phyloP scores from a whole-genome alignment of 2,329 filamentous ascomycete species.

The Ophiocordyceps camponoti-rufipedis region DNA sequence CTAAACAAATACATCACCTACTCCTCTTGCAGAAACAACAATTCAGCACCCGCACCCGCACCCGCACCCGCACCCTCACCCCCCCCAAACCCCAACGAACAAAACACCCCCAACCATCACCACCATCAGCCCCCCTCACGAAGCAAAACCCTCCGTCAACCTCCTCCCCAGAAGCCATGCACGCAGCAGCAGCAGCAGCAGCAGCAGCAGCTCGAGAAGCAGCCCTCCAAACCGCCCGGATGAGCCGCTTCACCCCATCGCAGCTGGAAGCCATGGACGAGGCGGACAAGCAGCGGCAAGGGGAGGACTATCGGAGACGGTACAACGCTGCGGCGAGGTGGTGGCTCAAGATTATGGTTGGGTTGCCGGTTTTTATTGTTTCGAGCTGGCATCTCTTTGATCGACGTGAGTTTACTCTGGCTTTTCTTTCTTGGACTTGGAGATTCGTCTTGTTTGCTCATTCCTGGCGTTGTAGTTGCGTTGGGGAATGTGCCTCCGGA shows the following conservation, averaged over 20 bases:
- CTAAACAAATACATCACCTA: too few species aligned
- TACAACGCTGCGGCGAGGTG: constrained; percentile 25
- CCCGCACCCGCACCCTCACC: too few species aligned
- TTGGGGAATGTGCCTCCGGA: background rate
- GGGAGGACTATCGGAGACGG: constrained; percentile 20
- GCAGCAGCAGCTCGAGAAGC: constrained; percentile 7
- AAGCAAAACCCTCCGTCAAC: too few species aligned
- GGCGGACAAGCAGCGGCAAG: constrained; percentile 5
- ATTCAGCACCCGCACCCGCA: too few species aligned
- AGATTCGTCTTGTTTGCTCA: too few species aligned
- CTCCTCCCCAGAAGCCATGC: too few species aligned
- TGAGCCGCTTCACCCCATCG: constrained; percentile 5
- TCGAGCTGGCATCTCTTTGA: constrained; percentile 36
- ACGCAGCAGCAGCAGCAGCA: too few species aligned
- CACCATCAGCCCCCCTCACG: too few species aligned
- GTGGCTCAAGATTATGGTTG: constrained; percentile 29
- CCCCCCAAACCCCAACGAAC: too few species aligned
- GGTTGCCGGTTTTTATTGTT: constrained; percentile 33
- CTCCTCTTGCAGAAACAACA: too few species aligned
- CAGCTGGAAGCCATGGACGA: constrained; percentile 6
- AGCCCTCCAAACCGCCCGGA: constrained; percentile 7
- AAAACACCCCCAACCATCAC: too few species aligned
- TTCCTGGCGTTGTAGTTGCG: background rate
- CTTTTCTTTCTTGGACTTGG: too few species aligned
- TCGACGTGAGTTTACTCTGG: constrained; percentile 18